A percentile compares a stretch with the other conserved stretches of the same genome.
phyloP scores from a whole-genome alignment of 139 green algal species.

The Chlorella sp. region DNA sequence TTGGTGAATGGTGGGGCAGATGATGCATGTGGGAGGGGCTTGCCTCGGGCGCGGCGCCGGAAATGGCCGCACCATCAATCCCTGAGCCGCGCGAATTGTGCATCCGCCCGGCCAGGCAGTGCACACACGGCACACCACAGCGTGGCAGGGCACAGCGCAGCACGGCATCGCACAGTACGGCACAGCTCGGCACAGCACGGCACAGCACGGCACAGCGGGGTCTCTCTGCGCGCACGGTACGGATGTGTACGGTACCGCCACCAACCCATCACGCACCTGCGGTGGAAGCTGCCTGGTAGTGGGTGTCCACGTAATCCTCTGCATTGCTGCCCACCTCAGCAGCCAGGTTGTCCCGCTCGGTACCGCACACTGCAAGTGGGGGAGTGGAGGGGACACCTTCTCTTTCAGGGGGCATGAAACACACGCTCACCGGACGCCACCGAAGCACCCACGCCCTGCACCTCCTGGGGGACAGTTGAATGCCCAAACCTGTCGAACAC shows the following conservation, averaged over 20 bases:
- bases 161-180: not conserved
- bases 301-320: slow-evolving; percentile 22
- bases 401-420: not conserved
- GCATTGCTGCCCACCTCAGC: slow-evolving; percentile 22
- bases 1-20: not conserved
- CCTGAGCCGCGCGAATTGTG: no score
- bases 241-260: no score
- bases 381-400: not conserved
- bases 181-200: no score
- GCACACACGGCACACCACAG: no score
- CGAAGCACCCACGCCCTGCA: not conserved
- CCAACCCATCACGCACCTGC: not conserved
- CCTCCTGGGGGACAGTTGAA: no score
- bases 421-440: not conserved
- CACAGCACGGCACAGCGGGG: no score
- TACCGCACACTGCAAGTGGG: slow-evolving; percentile 34
- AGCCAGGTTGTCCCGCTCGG: slow-evolving; percentile 5
- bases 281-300: not conserved
- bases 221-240: no score
- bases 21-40: no score
- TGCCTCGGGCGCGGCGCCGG: no score
- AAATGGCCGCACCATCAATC: no score
- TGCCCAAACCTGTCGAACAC: not conserved
- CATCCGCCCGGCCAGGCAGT: not conserved
- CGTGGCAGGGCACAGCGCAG: no score